A percentile compares a stretch with the other conserved stretches of the same genome.
Evolutionary conservation across 306 rosid genomes (phyloP).

Genomic region (Castanea crenata): DNA sequence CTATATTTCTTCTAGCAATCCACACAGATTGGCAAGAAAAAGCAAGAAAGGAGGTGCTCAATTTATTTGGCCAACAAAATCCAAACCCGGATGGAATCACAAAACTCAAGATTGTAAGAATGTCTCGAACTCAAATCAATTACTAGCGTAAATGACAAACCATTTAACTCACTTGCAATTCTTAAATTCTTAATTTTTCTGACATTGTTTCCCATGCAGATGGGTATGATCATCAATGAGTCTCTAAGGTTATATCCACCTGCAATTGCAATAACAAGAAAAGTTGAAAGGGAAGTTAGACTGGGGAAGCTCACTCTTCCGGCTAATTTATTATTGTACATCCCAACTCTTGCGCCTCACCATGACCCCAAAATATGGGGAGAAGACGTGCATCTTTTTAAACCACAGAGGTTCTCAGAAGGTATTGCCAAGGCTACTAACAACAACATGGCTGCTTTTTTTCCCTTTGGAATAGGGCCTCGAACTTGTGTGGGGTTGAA

Average conservation of each 20-base stretch:
- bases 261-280: background rate
- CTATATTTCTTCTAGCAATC: constrained; percentile 26
- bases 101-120: constrained; percentile 21
- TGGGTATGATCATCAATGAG: constrained; percentile 28
- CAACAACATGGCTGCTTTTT: constrained; percentile 11
- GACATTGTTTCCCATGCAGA: constrained; percentile 7
- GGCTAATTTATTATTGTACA: background rate
- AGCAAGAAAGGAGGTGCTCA: constrained; percentile 23
- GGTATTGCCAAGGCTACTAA: constrained; percentile 19
- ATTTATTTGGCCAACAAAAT: too few species aligned
- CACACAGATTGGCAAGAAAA: constrained; percentile 36
- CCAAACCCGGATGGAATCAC: constrained; percentile 2
- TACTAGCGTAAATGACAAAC: background rate
- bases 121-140: too few species aligned
- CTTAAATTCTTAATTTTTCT: too few species aligned
- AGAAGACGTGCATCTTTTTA: constrained; percentile 23
- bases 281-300: constrained; percentile 13
- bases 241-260: constrained; percentile 31
- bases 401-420: constrained; percentile 27
- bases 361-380: constrained; percentile 30
- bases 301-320: constrained; percentile 18
- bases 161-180: too few species aligned
- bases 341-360: constrained; percentile 6
- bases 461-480: constrained; percentile 27
- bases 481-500: constrained; percentile 21